Evolutionary conservation across 129 eudicot species (phyloP), one percentile per base, ranked within the genome.

Genomic region (Flaveria bidentis): DNA sequence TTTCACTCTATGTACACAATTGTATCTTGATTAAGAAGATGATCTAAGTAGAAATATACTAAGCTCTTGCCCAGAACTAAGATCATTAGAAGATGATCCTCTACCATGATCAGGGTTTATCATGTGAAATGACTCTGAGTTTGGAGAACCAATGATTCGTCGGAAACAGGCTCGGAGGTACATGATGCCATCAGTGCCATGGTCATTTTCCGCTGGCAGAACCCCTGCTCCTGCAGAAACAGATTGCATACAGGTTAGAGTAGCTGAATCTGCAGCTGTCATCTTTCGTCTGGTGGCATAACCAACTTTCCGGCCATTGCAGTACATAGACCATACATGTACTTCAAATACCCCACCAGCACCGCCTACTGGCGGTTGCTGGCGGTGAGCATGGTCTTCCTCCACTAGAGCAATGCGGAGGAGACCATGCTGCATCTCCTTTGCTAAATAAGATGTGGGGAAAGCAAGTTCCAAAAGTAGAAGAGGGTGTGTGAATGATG

Each of bases 341-440:
- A 81, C 85, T 44, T 76, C 85, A 42, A 81, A 81, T 76, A 81
- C 76, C 39, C 50, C 61, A 33, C 39, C 39, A 33, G 39, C 6
- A 33, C 39, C 39, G 39, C 39, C 39, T 9, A 22, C 2, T 11
- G 76, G 71, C 25, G 25, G 51, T 30, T 28, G 84, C 9, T 25
- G 81, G 18, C 71, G 71, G 22, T 67, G 80, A 36, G 67, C 60
- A n/a, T 15, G 30, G 47, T 49, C 71, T 62, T 76, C 77, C 44
- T 81, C 85, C 17, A 81, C 85, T 2, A 81, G 78, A 15, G 85
- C 85, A 50, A 81, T 81, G 51, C 85, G 85, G 76, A 81, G 77
- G 78, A 81, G 85, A 63, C 81, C 81, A 23, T 81, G 85, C 25
- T 81, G 85, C 85, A 81, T 81, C 33, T 81, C 81, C 52, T 76